Evolutionary conservation across 1,284 basidiomycete species (phyloP), one percentile per base, ranked within the genome.

Genomic region (Xerocomus amazonicus): DNA sequence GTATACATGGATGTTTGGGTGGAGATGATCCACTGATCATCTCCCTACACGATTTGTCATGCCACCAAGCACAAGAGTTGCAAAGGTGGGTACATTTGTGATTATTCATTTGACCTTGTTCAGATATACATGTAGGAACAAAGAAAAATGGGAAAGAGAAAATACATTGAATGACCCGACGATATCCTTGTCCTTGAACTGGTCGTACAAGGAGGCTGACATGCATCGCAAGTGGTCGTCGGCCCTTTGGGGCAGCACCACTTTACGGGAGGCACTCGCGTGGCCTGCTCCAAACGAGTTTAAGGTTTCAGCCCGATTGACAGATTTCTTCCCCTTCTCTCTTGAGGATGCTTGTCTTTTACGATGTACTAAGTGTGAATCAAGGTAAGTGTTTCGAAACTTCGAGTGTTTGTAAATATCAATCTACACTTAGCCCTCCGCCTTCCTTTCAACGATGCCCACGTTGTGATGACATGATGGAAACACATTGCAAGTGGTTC

Each of bases 291-390:
- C 73, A 8, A 66, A 60, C 23, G 71, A 68, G 48, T 79, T 75
- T 54, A 72, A 63, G 28, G 62, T 86, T 16, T 56, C 68, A 10
- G 84, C 78, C 6, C 76, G 75, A 17, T 72, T 77, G 4, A 61
- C 78, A 7, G 80, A 83, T 59, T 83, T 79, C 58, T 76, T 71
- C 55, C 85, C 85, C 1, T 65, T 73, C 37, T 58, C 71, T 23
- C 59, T 85, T 19, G 55, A 67, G 26, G 72, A 81, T 23, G 79
- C 74, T 27, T 71, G 75, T 33, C 63, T 71, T 16, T 65, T 76
- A 33, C 67, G 66, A 47, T 88, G 84, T 61, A 72, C 66, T 7
- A 73, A 72, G 6, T 87, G 86, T 60, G 60, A 74, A 7, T 60
- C 67, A 45, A 64, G 71, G 83, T 85, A 55, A 57, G 75, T 33